Conservation (phyloP, 2,329 filamentous ascomycete species). For the Fusarium decemcellulare region DNA sequence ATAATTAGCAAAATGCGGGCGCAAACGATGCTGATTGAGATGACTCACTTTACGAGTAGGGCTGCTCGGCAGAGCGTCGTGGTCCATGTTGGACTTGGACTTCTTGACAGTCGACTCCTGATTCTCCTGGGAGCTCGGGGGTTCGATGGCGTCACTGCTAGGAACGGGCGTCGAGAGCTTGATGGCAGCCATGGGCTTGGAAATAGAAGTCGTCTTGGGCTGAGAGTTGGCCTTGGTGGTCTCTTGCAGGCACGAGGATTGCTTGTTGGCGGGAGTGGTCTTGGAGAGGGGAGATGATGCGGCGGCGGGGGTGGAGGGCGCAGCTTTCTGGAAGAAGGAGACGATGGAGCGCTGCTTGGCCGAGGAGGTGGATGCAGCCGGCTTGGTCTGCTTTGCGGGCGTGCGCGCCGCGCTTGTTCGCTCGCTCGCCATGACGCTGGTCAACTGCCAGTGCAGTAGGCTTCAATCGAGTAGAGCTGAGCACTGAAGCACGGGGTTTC, state of each 20-base stretch:
- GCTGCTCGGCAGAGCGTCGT: slow-evolving; percentile 66
- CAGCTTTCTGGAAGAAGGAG: slow-evolving; percentile 62
- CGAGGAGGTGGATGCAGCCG: slow-evolving; percentile 49
- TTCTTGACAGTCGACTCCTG: slow-evolving; percentile 57
- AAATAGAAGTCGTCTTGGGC: slow-evolving; percentile 61
- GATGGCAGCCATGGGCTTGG: slow-evolving; percentile 40
- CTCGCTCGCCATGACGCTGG: slow-evolving; percentile 49
- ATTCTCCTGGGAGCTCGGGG: slow-evolving; percentile 78
- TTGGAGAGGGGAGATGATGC: slow-evolving; percentile 51
- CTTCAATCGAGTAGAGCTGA: slow-evolving; percentile 6
- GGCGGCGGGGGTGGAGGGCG: slow-evolving; percentile 51
- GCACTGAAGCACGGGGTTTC: background rate
- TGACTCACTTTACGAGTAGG: slow-evolving; percentile 81
- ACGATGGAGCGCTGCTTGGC: slow-evolving; percentile 60
- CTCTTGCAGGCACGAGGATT: slow-evolving; percentile 56
- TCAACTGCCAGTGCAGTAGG: slow-evolving; percentile 11
- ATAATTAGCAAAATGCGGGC: slow-evolving; percentile 7
- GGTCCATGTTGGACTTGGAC: slow-evolving; percentile 49
- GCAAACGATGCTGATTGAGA: too few species aligned
- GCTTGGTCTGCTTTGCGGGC: slow-evolving; percentile 52
- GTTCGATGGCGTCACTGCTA: slow-evolving; percentile 82
- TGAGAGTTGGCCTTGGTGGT: slow-evolving; percentile 58
- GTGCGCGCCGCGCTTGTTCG: slow-evolving; percentile 50
- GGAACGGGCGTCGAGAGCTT: slow-evolving; percentile 77
- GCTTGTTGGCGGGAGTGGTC: slow-evolving; percentile 50